Conservation (phyloP, 1,139 yeast genomes). For the Suhomyces maxii region DNA sequence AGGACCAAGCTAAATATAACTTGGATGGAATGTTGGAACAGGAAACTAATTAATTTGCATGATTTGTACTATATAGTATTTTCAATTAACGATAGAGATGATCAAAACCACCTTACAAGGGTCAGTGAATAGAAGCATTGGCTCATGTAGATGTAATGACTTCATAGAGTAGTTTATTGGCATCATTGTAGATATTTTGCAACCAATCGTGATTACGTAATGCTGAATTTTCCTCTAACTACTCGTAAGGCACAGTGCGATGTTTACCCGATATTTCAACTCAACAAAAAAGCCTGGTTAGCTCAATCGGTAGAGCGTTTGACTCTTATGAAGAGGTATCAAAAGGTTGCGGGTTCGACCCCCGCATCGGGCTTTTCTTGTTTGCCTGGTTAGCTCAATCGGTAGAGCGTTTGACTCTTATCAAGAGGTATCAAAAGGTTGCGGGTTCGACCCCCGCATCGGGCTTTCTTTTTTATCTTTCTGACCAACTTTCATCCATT, state of each 20-base stretch:
- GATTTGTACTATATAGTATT: slow-evolving; percentile 3
- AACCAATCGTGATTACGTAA: not conserved
- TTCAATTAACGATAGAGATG: not conserved
- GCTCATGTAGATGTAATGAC: no score
- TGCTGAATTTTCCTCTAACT: no score
- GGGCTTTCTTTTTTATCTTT: slow-evolving; percentile 26
- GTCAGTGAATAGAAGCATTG: no score
- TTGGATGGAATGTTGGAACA: slow-evolving; percentile 9
- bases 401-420: slow-evolving; percentile 18
- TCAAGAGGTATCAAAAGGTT: slow-evolving; percentile 37
- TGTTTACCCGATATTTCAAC: no score
- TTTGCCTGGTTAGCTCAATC: slow-evolving; percentile 17
- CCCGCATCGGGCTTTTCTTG: slow-evolving; percentile 43
- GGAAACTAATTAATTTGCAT: slow-evolving; percentile 3
- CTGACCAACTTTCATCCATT: not conserved
- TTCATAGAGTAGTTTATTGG: not conserved
- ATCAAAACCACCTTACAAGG: no score
- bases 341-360: slow-evolving; percentile 53
- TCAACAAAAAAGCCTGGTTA: slow-evolving; percentile 12
- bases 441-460: slow-evolving; percentile 54
- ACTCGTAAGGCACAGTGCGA: not conserved
- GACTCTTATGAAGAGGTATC: slow-evolving; percentile 22
- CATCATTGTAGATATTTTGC: not conserved
- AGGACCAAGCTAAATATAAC: slow-evolving; percentile 2
- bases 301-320: slow-evolving; percentile 18